Evolutionary conservation across 2,329 filamentous ascomycete genomes (phyloP), one percentile per base, ranked within the genome.

Genomic region (Hypoxylon sp.): DNA sequence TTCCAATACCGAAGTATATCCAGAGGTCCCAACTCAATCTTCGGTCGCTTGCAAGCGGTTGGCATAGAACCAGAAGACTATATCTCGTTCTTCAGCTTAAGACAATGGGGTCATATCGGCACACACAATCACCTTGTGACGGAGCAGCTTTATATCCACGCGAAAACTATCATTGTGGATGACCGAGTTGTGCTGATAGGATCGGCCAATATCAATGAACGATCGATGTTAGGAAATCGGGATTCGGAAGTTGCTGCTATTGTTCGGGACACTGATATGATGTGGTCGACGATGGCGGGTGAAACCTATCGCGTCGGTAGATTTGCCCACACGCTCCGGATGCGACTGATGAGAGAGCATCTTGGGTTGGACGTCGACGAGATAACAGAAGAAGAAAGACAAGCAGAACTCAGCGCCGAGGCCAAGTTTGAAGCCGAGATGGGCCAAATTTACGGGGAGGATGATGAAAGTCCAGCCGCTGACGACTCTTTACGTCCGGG

Each of bases 141-240:
- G 0, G 94, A 99, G 70, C 94, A 97, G 73, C 81, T 99, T 7
- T 99, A 99, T 68, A 97, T 99, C 49, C 94, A 99, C 66, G 94
- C 94, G 55, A 99, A 99, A 73, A 89, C 89, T 60, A 97, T 97
- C 78, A 82, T 99, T 47, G 93, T 96, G 3, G 94, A 99, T 70
- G 94, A 99, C 66, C 85, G 93, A 23, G 84, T 94, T 50, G 93
- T 88, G 13, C 86, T 99, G 55, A 99, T 99, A 63, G 94, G 94
- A 12, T 97, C 93, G 34, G 94, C 94, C 43, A 99, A 99, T 69
- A 97, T 99, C 77, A 99, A 99, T 65, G 94, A 99, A 71, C 86
- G 94, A 34, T 97, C 93, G 5, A 91, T 97, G 91, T 72, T 97
- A 55, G 94, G 94, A 6, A 88, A 84, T 37, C 84, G 94, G 64